Evolutionary conservation across 768 basidiomycete genomes (phyloP), one percentile per base, ranked within the genome.

Genomic region (Rhodotorula taiwanensis): DNA sequence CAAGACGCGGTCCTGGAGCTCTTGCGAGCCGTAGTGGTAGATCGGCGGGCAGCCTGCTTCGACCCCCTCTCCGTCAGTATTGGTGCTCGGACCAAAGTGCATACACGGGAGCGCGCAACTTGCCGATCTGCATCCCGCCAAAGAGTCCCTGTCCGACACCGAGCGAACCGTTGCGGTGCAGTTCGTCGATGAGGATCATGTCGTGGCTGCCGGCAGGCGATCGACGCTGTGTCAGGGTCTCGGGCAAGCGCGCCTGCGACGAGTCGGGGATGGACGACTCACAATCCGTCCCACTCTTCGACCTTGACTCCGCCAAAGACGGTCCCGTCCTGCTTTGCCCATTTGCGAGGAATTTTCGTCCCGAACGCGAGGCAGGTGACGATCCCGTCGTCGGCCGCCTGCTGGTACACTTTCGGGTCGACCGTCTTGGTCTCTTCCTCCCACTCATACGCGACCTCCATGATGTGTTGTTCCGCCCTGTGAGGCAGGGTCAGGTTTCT

Each of bases 281-380:
- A 61, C 62, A 71, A 70, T 15, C 68, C 69, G 42, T 73, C 66
- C 72, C 72, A 73, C n/a, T 73, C 64, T 18, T 61, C 64, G 14
- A 36, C 59, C 31, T 52, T 43, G 28, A 65, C 54, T 4, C 60
- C 60, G 4, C 67, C 67, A 27, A 64, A 64, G 20, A 69, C 52
- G 34, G 63, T 58, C 10, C 63, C 53, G 33, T 64, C 66, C 18
- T n/a, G 21, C 2, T 59, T 58, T 9, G 63, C 60, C 33, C 49
- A 65, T 55, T 69, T 50, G 31, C 42, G 45, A 18, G 58, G 67
- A 6, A 64, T 47, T 25, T 31, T 43, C 0, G 55, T 28, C 9
- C 67, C 62, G 28, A 53, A 68, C 13, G 55, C 67, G 55, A 68
- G 55, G 4, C 47, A 45, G 21, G 45, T 33, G 31, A 72, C 45